These are phyloP conservation scores for Trichoderma parareesei DNA, from an alignment of 495 filamentous ascomycete species.

Conservation along the genomic window DNA sequence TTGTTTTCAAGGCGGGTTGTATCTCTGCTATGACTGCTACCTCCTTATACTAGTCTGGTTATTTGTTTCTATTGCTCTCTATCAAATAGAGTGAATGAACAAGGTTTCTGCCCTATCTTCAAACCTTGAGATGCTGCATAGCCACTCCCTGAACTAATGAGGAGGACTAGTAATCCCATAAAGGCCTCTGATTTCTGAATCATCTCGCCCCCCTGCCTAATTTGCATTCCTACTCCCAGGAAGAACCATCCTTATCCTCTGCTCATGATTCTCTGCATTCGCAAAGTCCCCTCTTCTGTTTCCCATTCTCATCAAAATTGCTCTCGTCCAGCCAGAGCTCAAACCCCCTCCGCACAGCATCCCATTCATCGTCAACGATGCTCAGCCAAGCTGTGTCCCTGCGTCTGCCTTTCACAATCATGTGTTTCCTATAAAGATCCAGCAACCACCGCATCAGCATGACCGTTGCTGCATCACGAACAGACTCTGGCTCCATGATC, in stretches of 20 bases:
- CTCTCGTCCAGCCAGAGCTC: conserved; percentile 34
- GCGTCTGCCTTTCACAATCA: conserved; percentile 42
- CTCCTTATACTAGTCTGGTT: too few species aligned
- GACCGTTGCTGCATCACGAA: not conserved
- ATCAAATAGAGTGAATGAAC: too few species aligned
- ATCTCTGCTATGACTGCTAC: too few species aligned
- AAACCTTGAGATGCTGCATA: too few species aligned
- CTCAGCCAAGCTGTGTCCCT: conserved; percentile 45
- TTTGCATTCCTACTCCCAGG: too few species aligned
- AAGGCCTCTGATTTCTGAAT: too few species aligned
- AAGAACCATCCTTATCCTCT: not conserved
- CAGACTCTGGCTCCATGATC: not conserved
- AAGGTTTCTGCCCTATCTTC: too few species aligned
- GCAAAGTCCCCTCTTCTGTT: conserved; percentile 30
- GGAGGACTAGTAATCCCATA: too few species aligned
- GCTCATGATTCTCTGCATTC: conserved; percentile 18
- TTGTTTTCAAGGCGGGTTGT: too few species aligned
- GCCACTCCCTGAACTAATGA: too few species aligned
- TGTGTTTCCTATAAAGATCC: conserved; percentile 14
- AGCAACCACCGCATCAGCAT: not conserved
- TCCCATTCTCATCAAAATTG: conserved; percentile 38
- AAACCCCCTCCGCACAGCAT: conserved; percentile 21
- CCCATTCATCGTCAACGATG: conserved; percentile 40
- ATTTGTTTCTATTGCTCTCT: too few species aligned
- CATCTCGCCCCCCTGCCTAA: too few species aligned